Percentiles rank a stretch among this genome's conserved stretches.
Evolutionary conservation across 2,329 filamentous ascomycete species (phyloP).

Genomic region (Sphaerulina populicola): DNA sequence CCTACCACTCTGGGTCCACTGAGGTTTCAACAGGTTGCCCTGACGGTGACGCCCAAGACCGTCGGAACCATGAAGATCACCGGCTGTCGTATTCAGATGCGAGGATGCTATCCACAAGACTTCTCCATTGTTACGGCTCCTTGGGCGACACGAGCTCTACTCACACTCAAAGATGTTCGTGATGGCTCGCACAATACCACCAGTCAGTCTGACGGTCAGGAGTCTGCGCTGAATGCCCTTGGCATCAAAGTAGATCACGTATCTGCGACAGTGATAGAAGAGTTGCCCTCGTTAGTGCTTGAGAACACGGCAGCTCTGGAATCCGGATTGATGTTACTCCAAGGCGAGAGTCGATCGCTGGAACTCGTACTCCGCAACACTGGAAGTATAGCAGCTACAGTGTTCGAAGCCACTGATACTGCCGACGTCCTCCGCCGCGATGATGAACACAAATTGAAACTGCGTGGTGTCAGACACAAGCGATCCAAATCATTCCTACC

Average conservation of each 20-base stretch:
- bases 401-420: slow-evolving; percentile 37
- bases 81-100: slow-evolving; percentile 70
- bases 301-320: slow-evolving; percentile 72
- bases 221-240: slow-evolving; percentile 8
- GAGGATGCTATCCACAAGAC: slow-evolving; percentile 68
- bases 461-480: slow-evolving; percentile 11
- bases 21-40: slow-evolving; percentile 66
- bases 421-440: slow-evolving; percentile 15
- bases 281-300: slow-evolving; percentile 68
- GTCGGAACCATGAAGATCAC: slow-evolving; percentile 64
- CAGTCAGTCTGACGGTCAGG: slow-evolving; percentile 1
- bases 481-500: slow-evolving; percentile 11
- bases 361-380: slow-evolving; percentile 72
- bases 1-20: slow-evolving; percentile 68
- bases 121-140: slow-evolving; percentile 75
- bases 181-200: not conserved
- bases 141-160: slow-evolving; percentile 62
- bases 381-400: slow-evolving; percentile 67
- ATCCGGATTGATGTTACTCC: slow-evolving; percentile 81
- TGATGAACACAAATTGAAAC: slow-evolving; percentile 13
- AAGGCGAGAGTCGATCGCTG: slow-evolving; percentile 75
- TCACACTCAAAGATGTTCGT: slow-evolving; percentile 57
- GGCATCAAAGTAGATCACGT: slow-evolving; percentile 22
- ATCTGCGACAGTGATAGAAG: slow-evolving; percentile 58
- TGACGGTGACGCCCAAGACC: slow-evolving; percentile 59